Conservation (phyloP, 139 green algal species). For the Tetraselmis striata region DNA sequence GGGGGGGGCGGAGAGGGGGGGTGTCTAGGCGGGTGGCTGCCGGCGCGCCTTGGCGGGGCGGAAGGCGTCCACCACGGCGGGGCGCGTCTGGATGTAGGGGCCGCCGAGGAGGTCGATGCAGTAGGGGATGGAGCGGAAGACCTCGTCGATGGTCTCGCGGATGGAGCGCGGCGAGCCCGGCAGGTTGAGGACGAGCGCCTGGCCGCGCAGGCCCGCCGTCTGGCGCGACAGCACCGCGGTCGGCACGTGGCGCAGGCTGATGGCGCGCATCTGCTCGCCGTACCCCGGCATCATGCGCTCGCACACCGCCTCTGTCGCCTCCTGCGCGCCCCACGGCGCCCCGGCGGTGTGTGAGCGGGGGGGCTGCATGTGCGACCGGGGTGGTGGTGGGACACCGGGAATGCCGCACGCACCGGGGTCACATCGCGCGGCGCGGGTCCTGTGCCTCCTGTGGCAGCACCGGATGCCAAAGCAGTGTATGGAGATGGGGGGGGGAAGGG, state of each 20-base stretch:
- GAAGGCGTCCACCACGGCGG: slow-evolving; percentile 73
- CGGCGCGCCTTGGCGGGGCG: slow-evolving; percentile 39
- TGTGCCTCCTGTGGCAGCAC: slow-evolving; percentile 60
- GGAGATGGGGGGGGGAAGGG: no score
- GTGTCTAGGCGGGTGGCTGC: background rate
- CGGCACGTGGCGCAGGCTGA: slow-evolving; percentile 80
- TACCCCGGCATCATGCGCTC: slow-evolving; percentile 84
- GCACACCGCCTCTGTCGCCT: slow-evolving; percentile 86
- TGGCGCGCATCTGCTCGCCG: slow-evolving; percentile 87
- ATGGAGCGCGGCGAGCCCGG: slow-evolving; percentile 89
- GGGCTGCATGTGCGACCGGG: background rate
- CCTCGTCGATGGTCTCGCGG: slow-evolving; percentile 85
- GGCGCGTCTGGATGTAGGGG: slow-evolving; percentile 73
- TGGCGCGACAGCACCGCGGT: slow-evolving; percentile 88
- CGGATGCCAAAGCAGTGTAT: no score
- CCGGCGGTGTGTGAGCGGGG: background rate
- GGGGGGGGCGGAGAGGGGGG: no score
- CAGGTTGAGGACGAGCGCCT: slow-evolving; percentile 76
- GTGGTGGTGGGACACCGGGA: background rate
- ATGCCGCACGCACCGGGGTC: slow-evolving; percentile 45
- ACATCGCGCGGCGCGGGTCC: slow-evolving; percentile 78
- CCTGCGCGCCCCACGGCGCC: slow-evolving; percentile 10
- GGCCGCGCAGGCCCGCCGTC: slow-evolving; percentile 77
- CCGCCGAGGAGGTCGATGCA: slow-evolving; percentile 79
- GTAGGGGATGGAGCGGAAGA: slow-evolving; percentile 82